Conservation (phyloP, 306 rosid species). For the Acacia melanoxylon region DNA sequence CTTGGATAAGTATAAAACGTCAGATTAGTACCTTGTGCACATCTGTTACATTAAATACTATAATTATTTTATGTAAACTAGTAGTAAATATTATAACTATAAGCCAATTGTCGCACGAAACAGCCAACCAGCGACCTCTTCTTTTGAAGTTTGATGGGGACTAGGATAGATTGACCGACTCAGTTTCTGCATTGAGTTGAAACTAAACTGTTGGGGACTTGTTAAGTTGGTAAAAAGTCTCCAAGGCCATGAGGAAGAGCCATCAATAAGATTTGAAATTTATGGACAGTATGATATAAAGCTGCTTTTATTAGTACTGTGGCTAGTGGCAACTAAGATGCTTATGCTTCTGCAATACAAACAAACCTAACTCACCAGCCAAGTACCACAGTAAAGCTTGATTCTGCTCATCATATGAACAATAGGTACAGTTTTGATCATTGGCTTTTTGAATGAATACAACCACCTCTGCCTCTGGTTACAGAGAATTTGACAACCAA, state of each 20-base stretch:
- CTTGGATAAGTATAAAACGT: neutral
- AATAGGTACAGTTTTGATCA: neutral
- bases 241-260: neutral
- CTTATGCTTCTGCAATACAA: conserved; percentile 11
- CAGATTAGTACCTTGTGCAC: neutral
- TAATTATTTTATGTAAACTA: neutral
- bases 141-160: neutral
- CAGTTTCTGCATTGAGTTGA: neutral
- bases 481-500: neutral
- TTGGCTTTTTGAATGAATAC: conserved; percentile 2
- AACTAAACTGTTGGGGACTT: neutral
- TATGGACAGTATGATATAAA: neutral
- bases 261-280: neutral
- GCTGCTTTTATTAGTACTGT: conserved; percentile 8
- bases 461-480: neutral
- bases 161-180: neutral
- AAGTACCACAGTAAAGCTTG: conserved; percentile 5
- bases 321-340: conserved; percentile 1
- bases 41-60: neutral
- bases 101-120: neutral
- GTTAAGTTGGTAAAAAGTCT: neutral
- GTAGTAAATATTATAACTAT: neutral
- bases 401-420: neutral
- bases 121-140: neutral
- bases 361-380: neutral